These are phyloP conservation scores for Phytophthora cactorum DNA, from an alignment of 352 stramenopile species.

Conservation along the genomic window DNA sequence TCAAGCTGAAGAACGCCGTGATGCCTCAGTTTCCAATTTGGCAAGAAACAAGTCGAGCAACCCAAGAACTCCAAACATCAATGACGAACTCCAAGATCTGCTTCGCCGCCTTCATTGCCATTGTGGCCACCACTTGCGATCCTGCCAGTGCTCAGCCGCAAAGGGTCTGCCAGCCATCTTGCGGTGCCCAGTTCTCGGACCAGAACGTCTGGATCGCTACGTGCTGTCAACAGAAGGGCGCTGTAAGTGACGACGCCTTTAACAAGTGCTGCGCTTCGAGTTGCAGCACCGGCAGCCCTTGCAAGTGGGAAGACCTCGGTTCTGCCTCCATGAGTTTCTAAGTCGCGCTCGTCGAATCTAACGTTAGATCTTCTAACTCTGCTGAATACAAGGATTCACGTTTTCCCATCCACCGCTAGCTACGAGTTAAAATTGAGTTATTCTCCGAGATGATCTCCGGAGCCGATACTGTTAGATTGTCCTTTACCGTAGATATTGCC, in stretches of 20 bases:
- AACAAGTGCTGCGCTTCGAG: conserved; percentile 5
- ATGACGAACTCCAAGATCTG: not conserved
- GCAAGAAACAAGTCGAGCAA: not conserved
- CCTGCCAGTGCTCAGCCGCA: not conserved
- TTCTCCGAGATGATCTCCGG: too few relatives aligned
- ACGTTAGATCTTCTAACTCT: not conserved
- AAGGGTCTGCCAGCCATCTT: conserved; percentile 1
- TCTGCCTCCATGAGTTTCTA: not conserved
- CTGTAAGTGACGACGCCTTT: not conserved
- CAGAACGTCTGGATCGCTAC: conserved; percentile 1
- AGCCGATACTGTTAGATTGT: too few relatives aligned
- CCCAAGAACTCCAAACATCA: not conserved
- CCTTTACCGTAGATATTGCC: too few relatives aligned
- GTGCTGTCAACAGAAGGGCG: not conserved
- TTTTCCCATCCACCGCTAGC: too few relatives aligned
- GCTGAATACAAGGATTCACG: not conserved
- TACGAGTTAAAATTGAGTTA: too few relatives aligned
- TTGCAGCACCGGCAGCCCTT: not conserved
- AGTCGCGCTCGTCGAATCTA: not conserved
- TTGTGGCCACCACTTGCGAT: not conserved
- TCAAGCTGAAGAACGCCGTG: not conserved
- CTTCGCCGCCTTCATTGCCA: not conserved
- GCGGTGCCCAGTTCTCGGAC: not conserved
- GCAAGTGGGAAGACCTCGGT: conserved; percentile 3
- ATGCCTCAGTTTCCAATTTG: not conserved